Evolutionary conservation across 2,329 filamentous ascomycete genomes (phyloP).

Genomic region (Clonostachys sp.): DNA sequence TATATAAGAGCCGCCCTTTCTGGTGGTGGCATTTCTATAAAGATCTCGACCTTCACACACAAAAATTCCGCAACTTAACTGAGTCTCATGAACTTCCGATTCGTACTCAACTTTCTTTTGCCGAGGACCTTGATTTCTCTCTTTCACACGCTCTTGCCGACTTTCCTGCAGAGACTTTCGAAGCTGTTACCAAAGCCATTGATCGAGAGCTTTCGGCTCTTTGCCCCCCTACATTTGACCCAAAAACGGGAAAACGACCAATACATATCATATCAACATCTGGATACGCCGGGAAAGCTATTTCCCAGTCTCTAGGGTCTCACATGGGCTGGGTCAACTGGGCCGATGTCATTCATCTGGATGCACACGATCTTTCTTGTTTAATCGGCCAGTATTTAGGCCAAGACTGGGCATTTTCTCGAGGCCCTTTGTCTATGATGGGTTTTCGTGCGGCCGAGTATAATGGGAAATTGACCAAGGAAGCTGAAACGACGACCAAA

Average conservation of each 20-base stretch:
- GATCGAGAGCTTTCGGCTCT: constrained; percentile 17
- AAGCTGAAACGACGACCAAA: constrained; percentile 27
- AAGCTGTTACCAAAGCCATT: constrained; percentile 18
- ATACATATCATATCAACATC: constrained; percentile 29
- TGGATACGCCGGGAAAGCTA: constrained; percentile 29
- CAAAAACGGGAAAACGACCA: constrained; percentile 26
- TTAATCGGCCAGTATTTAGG: constrained; percentile 68
- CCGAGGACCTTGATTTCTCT: constrained; percentile 21
- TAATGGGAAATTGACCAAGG: constrained; percentile 47
- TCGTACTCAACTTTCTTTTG: constrained; percentile 18
- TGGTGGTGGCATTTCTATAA: constrained; percentile 34
- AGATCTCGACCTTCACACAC: constrained; percentile 19
- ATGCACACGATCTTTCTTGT: constrained; percentile 65
- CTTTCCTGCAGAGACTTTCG: constrained; percentile 23
- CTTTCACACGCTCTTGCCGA: constrained; percentile 26
- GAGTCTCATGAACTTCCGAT: constrained; percentile 15
- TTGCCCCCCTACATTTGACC: constrained; percentile 19
- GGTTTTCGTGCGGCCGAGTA: constrained; percentile 52
- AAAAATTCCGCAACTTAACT: constrained; percentile 20
- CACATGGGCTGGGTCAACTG: constrained; percentile 55
- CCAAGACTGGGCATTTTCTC: constrained; percentile 45
- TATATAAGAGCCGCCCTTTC: constrained; percentile 25
- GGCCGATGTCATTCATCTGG: constrained; percentile 64
- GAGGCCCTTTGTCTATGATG: constrained; percentile 46
- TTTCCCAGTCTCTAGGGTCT: constrained; percentile 49